Base-by-base conservation (phyloP, 2,329 filamentous ascomycete genomes). In the Blumeria graminis region DNA sequence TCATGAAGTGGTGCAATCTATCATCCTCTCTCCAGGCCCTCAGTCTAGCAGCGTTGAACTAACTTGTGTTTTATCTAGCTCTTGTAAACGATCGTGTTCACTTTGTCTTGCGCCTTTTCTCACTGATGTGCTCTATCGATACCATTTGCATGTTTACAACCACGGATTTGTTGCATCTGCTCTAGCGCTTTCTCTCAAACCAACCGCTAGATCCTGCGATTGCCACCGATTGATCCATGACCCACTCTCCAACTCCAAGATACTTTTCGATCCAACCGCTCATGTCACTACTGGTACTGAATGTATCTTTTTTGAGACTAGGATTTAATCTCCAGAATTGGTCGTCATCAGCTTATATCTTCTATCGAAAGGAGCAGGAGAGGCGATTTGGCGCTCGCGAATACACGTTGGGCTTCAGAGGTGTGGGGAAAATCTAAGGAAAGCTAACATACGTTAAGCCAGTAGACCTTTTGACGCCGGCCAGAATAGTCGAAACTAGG, bases 141-240 rank as follows among this genome's bases (percentile, higher is more conserved):
- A 28, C 22, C 22, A 28, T 28, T 28, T 28, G 22, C 22, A 28
- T 28, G 22, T 28, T 28, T 4, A 28, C 22, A 28, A 28, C 4
- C 22, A 28, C 22, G 22, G 22, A 28, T 4, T 28, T 28, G 22
- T 28, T 28, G 22, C 81, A 1, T 18, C 13, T 18, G 0, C 6
- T 35, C 33, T 62, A 93, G 72, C 89, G 79, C 69, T 80, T 89
- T 66, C 92, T 79, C 73, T 95, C 89, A 68, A 98, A 98, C 71
- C 81, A 98, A 58, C 82, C 78, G 67, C 86, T 93, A 53, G 84
- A 82, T 45, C 87, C 84, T 68, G 94, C 86, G 57, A 96, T 78
- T 43, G 89, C 89, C 35, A 96, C 87, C 34, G 88, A 93, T 72
- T 93, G 85, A 70, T 98, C 92, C 88, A 98, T 94, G 61, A 95